Evolutionary conservation across 805 yeast genomes (phyloP).

Genomic region (Candida jianshihensis): DNA sequence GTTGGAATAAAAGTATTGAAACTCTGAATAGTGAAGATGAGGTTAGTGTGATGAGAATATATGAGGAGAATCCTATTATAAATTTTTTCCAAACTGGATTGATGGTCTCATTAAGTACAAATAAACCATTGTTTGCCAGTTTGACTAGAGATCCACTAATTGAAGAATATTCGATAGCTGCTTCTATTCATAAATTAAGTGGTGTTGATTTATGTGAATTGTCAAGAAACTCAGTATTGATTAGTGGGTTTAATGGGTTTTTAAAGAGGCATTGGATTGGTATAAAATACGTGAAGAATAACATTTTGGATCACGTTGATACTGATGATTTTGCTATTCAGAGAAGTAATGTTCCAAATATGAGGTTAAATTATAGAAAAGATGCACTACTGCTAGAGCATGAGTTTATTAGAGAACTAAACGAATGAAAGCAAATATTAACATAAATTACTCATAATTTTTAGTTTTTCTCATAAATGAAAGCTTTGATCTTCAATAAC

Average conservation of each 20-base stretch:
- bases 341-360: conserved; percentile 22
- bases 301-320: conserved; percentile 8
- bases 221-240: conserved; percentile 21
- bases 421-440: too few species aligned
- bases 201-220: conserved; percentile 23
- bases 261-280: conserved; percentile 25
- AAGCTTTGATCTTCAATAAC: too few species aligned
- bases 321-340: conserved; percentile 21
- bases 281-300: conserved; percentile 7
- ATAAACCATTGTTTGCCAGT: conserved; percentile 21
- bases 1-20: conserved; percentile 23
- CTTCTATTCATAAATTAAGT: conserved; percentile 19
- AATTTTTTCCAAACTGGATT: conserved; percentile 21
- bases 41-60: conserved; percentile 6
- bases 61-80: conserved; percentile 18
- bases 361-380: conserved; percentile 20
- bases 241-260: conserved; percentile 19
- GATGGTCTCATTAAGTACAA: conserved; percentile 18
- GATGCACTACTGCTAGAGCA: conserved; percentile 17
- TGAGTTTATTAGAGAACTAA: conserved; percentile 9
- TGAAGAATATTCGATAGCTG: conserved; percentile 23
- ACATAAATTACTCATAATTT: too few species aligned
- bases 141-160: conserved; percentile 23
- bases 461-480: too few species aligned
- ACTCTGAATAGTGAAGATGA: conserved; percentile 19